Evolutionary conservation across 495 filamentous ascomycete genomes (phyloP).

Genomic region (Penicillium diatomitis): DNA sequence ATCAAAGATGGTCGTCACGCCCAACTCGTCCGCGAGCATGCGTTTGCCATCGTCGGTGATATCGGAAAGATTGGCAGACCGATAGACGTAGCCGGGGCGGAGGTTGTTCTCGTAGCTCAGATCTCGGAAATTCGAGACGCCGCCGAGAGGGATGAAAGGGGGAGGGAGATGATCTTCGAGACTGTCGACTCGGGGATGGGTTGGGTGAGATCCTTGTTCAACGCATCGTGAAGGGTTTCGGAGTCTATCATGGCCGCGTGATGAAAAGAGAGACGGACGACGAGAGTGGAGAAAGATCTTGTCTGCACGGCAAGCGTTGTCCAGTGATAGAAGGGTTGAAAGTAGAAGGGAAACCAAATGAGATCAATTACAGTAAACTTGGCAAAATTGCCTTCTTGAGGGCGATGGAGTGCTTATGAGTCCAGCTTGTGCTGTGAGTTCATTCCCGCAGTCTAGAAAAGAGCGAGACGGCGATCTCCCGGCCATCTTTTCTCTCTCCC

Average conservation of each 20-base stretch:
- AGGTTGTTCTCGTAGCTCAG: conserved; percentile 38
- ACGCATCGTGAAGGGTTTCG: conserved; percentile 12
- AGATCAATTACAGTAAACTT: no score
- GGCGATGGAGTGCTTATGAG: no score
- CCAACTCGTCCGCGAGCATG: conserved; percentile 36
- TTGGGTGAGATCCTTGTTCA: conserved; percentile 21
- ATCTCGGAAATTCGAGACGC: conserved; percentile 45
- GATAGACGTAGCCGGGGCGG: conserved; percentile 39
- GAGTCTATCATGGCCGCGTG: conserved; percentile 10
- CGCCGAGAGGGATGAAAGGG: conserved; percentile 48
- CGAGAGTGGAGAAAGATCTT: no score
- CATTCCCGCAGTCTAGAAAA: no score
- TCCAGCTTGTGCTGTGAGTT: no score
- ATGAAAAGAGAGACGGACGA: not conserved
- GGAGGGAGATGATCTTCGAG: conserved; percentile 18
- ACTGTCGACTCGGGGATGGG: conserved; percentile 21
- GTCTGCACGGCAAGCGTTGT: no score
- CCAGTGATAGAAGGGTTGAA: no score
- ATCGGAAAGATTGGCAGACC: conserved; percentile 38
- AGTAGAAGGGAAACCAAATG: no score
- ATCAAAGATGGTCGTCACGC: conserved; percentile 56
- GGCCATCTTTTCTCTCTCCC: no score
- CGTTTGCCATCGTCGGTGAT: conserved; percentile 42
- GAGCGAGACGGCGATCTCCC: no score
- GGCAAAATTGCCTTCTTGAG: no score